A percentile compares a stretch with the other conserved stretches of the same genome.
phyloP scores from a whole-genome alignment of 2,329 filamentous ascomycete species.

The Botrytis porri region DNA sequence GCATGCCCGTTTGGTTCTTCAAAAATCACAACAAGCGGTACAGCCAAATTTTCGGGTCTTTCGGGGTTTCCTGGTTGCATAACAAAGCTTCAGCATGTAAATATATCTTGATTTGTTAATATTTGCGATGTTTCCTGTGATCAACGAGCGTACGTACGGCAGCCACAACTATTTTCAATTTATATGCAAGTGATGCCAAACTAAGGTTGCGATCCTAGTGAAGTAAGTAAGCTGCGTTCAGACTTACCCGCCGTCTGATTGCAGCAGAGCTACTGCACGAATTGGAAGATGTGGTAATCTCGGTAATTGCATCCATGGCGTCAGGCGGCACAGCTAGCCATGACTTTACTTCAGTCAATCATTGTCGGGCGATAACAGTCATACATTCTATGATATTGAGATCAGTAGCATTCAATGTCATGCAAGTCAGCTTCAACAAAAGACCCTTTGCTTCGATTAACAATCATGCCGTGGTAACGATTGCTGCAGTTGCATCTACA shows the following conservation, averaged over 20 bases:
- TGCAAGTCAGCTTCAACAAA: too few species aligned
- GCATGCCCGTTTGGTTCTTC: not conserved
- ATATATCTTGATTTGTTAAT: too few species aligned
- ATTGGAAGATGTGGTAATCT: not conserved
- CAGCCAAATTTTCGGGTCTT: not conserved
- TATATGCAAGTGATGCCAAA: too few species aligned
- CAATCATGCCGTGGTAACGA: too few species aligned
- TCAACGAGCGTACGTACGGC: too few species aligned
- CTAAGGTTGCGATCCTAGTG: not conserved
- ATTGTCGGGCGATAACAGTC: not conserved
- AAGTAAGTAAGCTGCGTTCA: not conserved
- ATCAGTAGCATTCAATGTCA: not conserved
- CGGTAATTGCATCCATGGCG: too few species aligned
- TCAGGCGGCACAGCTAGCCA: not conserved
- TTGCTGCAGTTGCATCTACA: too few species aligned
- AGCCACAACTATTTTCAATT: not conserved
- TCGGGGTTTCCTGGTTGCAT: too few species aligned
- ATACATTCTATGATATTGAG: not conserved
- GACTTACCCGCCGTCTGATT: not conserved
- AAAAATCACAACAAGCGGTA: not conserved
- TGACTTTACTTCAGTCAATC: not conserved
- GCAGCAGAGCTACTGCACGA: not conserved
- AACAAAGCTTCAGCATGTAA: too few species aligned
- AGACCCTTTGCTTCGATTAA: too few species aligned
- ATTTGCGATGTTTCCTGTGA: not conserved